Evolutionary conservation across 2,329 filamentous ascomycete species (phyloP), one percentile per base, ranked within the genome.

Genomic region (Pestalotiopsis sp.): DNA sequence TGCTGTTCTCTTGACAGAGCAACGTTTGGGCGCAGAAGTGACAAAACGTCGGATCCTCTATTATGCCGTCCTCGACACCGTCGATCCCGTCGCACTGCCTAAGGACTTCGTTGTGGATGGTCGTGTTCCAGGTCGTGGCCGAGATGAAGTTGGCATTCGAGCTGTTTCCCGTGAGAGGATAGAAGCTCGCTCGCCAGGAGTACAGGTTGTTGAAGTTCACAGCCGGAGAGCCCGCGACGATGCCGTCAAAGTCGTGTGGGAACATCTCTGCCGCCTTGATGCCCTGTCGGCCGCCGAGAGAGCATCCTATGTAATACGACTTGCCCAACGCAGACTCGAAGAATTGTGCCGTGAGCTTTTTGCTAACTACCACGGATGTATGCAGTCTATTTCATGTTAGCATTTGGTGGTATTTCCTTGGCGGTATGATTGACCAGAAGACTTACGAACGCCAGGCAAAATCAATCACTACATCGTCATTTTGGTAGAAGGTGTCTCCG

Each of bases 251-350:
- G 70, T 89, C 87, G 0, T 84, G 79, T 0, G 88, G 86, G 69
- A 83, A 88, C 13, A 78, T 72, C 69, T 90, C 83, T 0, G 85
- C 82, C 4, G 84, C 82, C 65, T 86, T 86, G 41, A 88, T 77
- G 3, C 86, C 88, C 78, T 90, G 86, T 0, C 87, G 80, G 1
- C 88, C 88, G 6, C 88, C 88, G 0, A 86, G 85, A 0, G 87
- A 89, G 73, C 88, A 90, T 14, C 88, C 88, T 2, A 84, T 73
- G 70, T 84, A 89, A 75, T 90, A 90, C 1, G 81, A 83, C 64
- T 82, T 84, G 1, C 75, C 74, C 0, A 80, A 76, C 0, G 39
- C 3, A 2, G 66, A 70, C 3, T 76, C 75, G 71, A 89, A 90
- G 74, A 86, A 88, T 0, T 78, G 74, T 20, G 82, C 72, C 3